A percentile compares a stretch with the other conserved stretches of the same genome.
Evolutionary conservation across 495 filamentous ascomycete species (phyloP).

Genomic region (Gamarada debralockiae): DNA sequence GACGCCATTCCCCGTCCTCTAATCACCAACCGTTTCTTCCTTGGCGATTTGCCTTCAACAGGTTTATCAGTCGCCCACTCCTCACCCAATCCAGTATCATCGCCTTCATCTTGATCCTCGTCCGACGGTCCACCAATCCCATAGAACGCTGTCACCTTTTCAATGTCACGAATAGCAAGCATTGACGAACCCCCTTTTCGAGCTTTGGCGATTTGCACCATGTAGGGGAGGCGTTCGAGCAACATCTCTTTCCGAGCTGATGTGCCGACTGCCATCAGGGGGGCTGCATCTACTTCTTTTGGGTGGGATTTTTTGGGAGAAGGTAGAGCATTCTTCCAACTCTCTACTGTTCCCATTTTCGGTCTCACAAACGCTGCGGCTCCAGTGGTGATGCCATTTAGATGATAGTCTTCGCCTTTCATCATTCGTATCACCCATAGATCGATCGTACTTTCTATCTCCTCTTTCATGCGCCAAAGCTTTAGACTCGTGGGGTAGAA

Average conservation of each 20-base stretch:
- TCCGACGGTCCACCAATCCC: constrained; percentile 42
- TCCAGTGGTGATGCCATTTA: constrained; percentile 29
- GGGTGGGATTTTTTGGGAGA: constrained; percentile 14
- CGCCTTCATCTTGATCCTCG: constrained; percentile 45
- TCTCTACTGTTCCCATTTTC: constrained; percentile 27
- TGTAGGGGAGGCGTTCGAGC: constrained; percentile 81
- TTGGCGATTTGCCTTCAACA: constrained; percentile 32
- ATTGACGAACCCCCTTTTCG: constrained; percentile 21
- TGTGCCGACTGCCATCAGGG: constrained; percentile 47
- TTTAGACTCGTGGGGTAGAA: constrained; percentile 78
- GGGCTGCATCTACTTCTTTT: constrained; percentile 21
- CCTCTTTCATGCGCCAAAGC: constrained; percentile 73
- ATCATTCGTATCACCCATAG: constrained; percentile 57
- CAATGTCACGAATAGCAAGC: constrained; percentile 48
- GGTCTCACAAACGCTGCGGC: constrained; percentile 38
- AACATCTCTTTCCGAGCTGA: constrained; percentile 70
- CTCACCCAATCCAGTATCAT: constrained; percentile 36
- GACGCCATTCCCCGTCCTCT: constrained; percentile 18
- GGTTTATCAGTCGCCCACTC: constrained; percentile 57
- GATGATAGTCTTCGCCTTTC: constrained; percentile 38
- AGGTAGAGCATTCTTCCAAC: constrained; percentile 32
- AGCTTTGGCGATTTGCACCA: constrained; percentile 57
- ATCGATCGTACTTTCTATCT: constrained; percentile 67
- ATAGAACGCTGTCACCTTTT: constrained; percentile 64
- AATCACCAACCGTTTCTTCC: constrained; percentile 18